Conservation (phyloP, 169 alveolate species). For the Cryptosporidium sp. region DNA sequence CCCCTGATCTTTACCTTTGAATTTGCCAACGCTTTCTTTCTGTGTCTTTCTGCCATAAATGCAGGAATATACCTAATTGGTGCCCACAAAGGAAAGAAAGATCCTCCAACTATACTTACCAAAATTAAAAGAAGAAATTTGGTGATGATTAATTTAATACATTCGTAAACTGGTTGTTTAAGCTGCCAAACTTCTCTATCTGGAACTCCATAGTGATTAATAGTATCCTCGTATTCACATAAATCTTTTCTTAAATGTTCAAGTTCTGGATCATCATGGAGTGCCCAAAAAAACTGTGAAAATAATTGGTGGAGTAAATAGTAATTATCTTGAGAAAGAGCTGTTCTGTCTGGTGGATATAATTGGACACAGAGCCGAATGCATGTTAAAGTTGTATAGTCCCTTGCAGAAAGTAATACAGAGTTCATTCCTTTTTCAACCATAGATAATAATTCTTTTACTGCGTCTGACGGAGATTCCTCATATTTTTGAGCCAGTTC, state of each 20-base stretch:
- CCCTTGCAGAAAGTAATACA: constrained; percentile 76
- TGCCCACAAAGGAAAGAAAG: constrained; percentile 89
- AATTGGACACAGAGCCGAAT: constrained; percentile 76
- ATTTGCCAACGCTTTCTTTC: constrained; percentile 85
- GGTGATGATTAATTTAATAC: constrained; percentile 22
- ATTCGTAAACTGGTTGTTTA: constrained; percentile 83
- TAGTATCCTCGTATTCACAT: constrained; percentile 84
- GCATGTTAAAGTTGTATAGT: constrained; percentile 58
- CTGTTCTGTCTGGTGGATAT: constrained; percentile 90
- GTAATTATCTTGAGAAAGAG: constrained; percentile 85
- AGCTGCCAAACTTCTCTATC: constrained; percentile 92
- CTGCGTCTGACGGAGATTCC: constrained; percentile 61
- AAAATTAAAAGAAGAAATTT: constrained; percentile 58
- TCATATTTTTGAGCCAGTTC: constrained; percentile 59
- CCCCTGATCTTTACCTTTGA: constrained; percentile 89
- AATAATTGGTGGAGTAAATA: constrained; percentile 84
- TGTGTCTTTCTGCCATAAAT: constrained; percentile 88
- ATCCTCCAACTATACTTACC: constrained; percentile 81
- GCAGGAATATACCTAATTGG: constrained; percentile 87
- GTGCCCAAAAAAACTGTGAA: constrained; percentile 86
- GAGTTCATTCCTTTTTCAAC: constrained; percentile 74
- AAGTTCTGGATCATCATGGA: constrained; percentile 83
- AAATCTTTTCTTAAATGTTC: constrained; percentile 82
- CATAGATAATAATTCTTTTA: constrained; percentile 22
- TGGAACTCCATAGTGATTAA: constrained; percentile 83